Base-by-base conservation (phyloP, 1,284 basidiomycete genomes). In the Cerrena zonata region DNA sequence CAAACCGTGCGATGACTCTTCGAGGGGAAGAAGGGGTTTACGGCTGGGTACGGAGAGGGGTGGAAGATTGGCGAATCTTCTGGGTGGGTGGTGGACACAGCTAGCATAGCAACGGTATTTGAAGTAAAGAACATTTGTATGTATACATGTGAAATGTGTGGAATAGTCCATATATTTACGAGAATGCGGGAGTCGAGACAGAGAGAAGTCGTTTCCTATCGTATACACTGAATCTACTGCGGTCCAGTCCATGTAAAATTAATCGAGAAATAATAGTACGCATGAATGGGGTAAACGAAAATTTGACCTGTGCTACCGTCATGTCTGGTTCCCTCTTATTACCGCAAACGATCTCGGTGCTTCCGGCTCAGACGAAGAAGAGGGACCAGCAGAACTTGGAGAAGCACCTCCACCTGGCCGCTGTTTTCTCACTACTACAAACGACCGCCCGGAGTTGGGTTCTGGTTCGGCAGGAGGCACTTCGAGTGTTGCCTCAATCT, bases 31-130 rank as follows among this genome's bases (percentile, higher is more conserved):
- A 82, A 51, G 87, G 87, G 5, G 65, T 85, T 7, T 90, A 90
- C 61, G 86, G 76, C 0, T 89, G 85, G 84, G 75, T 80, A 65
- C 69, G 79, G 55, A 86, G 82, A 61, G 86, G 81, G 12, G 53
- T 72, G 3, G 77, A 80, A 51, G 87, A 90, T 61, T 90, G 81
- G 76, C 70, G 88, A 23, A 76, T 90, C 13, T 80, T 90, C 60
- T 90, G 88, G 88, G 66, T 89, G 5, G 87, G 87, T 0, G 86
- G 86, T 3, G 63, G 64, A 42, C 67, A 26, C 59, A 69, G 37
- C 65, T 66, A 38, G 60, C 56, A 15, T 23, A 24, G 4, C 13
- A 23, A 42, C 13, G 39, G 41, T 42, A 7, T 42, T 5, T 22
- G 24, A 7, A 23, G 24, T n/a, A n/a, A n/a, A n/a, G n/a, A n/a